Percentiles rank a stretch among this genome's conserved stretches.
These are phyloP conservation scores for Cyclostephanos tholiformis DNA, from an alignment of 108 stramenopile genomes.

Conservation along the genomic window DNA sequence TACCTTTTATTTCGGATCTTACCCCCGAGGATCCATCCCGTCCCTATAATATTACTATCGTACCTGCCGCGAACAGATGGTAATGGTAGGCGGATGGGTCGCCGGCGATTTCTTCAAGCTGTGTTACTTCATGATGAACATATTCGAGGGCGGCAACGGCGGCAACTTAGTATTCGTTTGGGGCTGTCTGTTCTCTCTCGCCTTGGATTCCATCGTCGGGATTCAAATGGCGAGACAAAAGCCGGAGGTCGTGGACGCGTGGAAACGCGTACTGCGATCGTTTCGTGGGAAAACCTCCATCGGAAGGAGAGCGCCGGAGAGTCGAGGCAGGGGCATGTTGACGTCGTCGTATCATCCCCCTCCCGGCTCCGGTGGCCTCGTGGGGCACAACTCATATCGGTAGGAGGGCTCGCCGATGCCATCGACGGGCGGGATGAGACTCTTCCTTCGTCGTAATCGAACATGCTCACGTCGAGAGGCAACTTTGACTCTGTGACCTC, in stretches of 20 bases:
- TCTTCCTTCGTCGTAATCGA: no score
- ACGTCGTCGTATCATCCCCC: constrained; percentile 11
- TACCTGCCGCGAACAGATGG: neutral
- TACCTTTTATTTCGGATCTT: neutral
- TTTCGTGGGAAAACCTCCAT: constrained; percentile 33
- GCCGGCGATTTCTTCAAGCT: constrained; percentile 47
- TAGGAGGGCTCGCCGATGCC: no score
- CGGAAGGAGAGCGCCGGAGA: constrained; percentile 29
- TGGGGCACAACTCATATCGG: no score
- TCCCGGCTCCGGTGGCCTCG: neutral
- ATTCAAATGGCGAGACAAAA: constrained; percentile 38
- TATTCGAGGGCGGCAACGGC: constrained; percentile 28
- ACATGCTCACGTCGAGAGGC: no score
- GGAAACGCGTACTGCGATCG: constrained; percentile 29
- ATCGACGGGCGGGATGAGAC: no score
- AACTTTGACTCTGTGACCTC: no score
- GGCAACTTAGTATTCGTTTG: constrained; percentile 43
- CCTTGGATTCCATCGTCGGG: constrained; percentile 40
- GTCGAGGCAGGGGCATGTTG: constrained; percentile 23
- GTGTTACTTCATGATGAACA: constrained; percentile 37
- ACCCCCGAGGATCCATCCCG: neutral
- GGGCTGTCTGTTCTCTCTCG: constrained; percentile 42
- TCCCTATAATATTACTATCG: no score
- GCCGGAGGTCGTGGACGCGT: constrained; percentile 26
- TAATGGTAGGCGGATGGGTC: constrained; percentile 52